Evolutionary conservation across 2,329 filamentous ascomycete species (phyloP), one percentile per base, ranked within the genome.

Genomic region (Phaeosphaeriaceae sp.): DNA sequence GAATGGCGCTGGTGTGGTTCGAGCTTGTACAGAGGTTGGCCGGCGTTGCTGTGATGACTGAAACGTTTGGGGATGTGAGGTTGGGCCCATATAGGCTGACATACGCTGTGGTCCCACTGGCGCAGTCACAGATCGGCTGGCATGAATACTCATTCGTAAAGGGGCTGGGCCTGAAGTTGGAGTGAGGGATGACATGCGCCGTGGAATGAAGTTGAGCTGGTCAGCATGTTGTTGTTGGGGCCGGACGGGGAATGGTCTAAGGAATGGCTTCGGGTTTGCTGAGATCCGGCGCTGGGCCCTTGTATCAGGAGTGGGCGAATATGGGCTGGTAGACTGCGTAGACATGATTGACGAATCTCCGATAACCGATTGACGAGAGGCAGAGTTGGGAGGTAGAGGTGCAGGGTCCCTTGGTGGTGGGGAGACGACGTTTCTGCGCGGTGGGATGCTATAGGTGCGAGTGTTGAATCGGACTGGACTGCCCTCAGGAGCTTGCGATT

Each of bases 21-120:
- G 71, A 35, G 79, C 71, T 52, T 79, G 77, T 28, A 80, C 70
- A 23, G 75, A 78, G 13, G 68, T 68, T 11, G 77, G 77, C 15
- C 77, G 73, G 35, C 72, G 70, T 16, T 29, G 15, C 18, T 48
- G 41, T 37, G 54, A 34, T 36, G 52, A 26, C 20, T 58, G 56
- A 7, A 58, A 38, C 15, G 54, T 29, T 23, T 46, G 39, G n/a
- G 52, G 38, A 18, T 52, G 51, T 3, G 54, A 45, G 3, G 61
- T 54, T 15, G 54, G 48, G 17, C 50, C 36, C 21, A 41, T 46
- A 26, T 50, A 57, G 18, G 52, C 40, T 26, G 61, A 51, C 23
- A 48, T 46, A 17, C 63, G 54, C 11, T 60, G 43, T 15, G 63
- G 50, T 32, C 54, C 50, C 5, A 54, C 41, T 0, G 70, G 68